Percentiles rank a stretch among this genome's conserved stretches.
Evolutionary conservation across 2,329 filamentous ascomycete species (phyloP).

Genomic region (Chaetothyriales sp.): DNA sequence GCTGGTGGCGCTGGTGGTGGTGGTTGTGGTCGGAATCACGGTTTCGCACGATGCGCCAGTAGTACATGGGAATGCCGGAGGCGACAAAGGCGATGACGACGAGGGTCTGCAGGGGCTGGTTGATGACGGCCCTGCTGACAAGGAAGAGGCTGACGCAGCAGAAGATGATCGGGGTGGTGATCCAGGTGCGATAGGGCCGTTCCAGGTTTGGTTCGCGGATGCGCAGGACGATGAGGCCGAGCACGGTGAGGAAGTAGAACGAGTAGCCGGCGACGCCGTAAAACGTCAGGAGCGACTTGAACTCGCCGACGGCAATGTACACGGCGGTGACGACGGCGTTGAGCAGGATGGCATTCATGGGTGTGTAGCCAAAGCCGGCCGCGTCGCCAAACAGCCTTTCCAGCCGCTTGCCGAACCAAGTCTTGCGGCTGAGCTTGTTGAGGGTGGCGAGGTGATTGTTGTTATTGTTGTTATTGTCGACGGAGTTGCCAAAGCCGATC

Average conservation of each 20-base stretch:
- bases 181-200: slow-evolving; percentile 89
- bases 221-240: slow-evolving; percentile 79
- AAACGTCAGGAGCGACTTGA: slow-evolving; percentile 82
- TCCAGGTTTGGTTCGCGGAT: slow-evolving; percentile 78
- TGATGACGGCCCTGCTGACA: slow-evolving; percentile 74
- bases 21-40: slow-evolving; percentile 32
- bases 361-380: slow-evolving; percentile 76
- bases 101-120: slow-evolving; percentile 77
- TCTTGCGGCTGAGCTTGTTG: slow-evolving; percentile 29
- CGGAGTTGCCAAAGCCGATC: slow-evolving; percentile 48
- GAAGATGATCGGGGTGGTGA: slow-evolving; percentile 91
- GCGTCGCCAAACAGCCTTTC: slow-evolving; percentile 57
- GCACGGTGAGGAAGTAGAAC: slow-evolving; percentile 91
- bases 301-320: slow-evolving; percentile 80
- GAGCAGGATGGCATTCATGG: slow-evolving; percentile 77
- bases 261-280: slow-evolving; percentile 95
- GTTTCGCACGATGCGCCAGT: slow-evolving; percentile 57
- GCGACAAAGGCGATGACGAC: slow-evolving; percentile 74
- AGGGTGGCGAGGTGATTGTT: slow-evolving; percentile 17
- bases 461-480: too few relatives aligned
- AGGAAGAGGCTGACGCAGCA: slow-evolving; percentile 94
- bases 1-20: neutral
- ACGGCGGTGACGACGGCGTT: slow-evolving; percentile 58
- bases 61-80: slow-evolving; percentile 74
- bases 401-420: slow-evolving; percentile 44